Base-by-base conservation (phyloP, 352 stramenopile genomes). In the Phytophthora pini region DNA sequence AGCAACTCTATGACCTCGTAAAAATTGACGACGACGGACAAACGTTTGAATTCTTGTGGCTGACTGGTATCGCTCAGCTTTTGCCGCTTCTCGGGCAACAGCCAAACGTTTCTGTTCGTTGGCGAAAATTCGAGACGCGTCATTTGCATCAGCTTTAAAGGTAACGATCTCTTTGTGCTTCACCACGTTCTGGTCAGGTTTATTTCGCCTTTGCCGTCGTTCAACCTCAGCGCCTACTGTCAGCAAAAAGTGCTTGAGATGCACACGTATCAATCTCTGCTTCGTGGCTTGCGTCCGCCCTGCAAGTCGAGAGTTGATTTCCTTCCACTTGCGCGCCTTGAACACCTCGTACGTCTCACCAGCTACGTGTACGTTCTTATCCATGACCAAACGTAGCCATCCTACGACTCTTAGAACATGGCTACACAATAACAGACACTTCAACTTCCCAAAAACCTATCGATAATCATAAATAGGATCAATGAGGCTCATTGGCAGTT, bases 161-260 rank as follows among this genome's bases (percentile, higher is more conserved):
- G 2, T 4, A n/a, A 15, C 13, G 12, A 38, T 20, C 4, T 39
- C 31, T 15, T 41, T 13, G 11, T 38, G 5, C 3, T 36, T 56
- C 3, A 8, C 6, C 26, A 26, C 15, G 20, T 22, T 13, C 8
- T 1, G 48, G 11, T 13, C 12, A 22, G 20, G 27, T 43, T 13
- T 45, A 49, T 9, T 22, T 44, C 17, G 41, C 46, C 11, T 12
- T 13, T 9, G 27, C n/a, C 29, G 36, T 55, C 62, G 26, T 13
- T 41, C 31, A 24, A 70, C 15, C 11, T 57, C 27, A 12, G 43
- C 29, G 0, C 67, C 61, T 4, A 74, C 17, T 27, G 54, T 72
- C 50, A 61, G 8, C 44, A 74, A 38, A 49, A 71, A 71, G 24
- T 76, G 67, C 20, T 56, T 67, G 24, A 79, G 47, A 59, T 74